A percentile compares a stretch with the other conserved stretches of the same genome.
Conservation (phyloP, 495 filamentous ascomycete genomes). For the Penicillium dipodomyicola region DNA sequence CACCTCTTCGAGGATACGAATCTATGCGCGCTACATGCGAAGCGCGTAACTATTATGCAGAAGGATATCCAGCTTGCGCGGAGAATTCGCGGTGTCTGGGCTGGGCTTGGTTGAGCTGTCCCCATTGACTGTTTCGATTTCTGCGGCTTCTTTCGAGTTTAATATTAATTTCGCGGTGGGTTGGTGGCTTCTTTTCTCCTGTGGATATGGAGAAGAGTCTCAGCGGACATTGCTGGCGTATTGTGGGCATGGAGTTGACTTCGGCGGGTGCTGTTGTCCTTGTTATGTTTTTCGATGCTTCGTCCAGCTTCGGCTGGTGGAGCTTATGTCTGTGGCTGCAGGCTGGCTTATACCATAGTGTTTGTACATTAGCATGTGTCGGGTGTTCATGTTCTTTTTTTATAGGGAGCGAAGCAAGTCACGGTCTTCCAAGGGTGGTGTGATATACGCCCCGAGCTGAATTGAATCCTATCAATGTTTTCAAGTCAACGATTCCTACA, state of each 20-base stretch:
- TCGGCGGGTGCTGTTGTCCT: constrained; percentile 6
- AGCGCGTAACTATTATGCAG: constrained; percentile 96
- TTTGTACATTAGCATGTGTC: constrained; percentile 29
- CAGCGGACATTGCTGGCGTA: constrained; percentile 11
- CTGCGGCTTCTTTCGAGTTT: constrained; percentile 2
- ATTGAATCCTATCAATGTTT: neutral
- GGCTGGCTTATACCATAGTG: constrained; percentile 19
- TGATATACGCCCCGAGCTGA: neutral
- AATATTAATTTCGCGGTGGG: constrained; percentile 10
- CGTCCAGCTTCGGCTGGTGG: constrained; percentile 1
- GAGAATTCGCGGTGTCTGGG: constrained; percentile 73
- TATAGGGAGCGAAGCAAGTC: constrained; percentile 16
- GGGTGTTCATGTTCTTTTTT: constrained; percentile 14
- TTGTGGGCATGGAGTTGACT: constrained; percentile 19
- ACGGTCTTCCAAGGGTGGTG: constrained; percentile 1
- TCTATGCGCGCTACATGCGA: constrained; percentile 92
- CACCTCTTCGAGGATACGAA: constrained; percentile 96
- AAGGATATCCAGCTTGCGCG: constrained; percentile 91
- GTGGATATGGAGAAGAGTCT: neutral
- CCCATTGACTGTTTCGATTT: constrained; percentile 8
- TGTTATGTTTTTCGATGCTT: constrained; percentile 1
- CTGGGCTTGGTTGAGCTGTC: constrained; percentile 53
- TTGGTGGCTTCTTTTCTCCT: neutral
- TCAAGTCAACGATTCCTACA: neutral
- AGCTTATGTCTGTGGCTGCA: constrained; percentile 2